A percentile compares a stretch with the other conserved stretches of the same genome.
phyloP scores from a whole-genome alignment of 2,329 filamentous ascomycete genomes.

The Epicoccum nigrum region DNA sequence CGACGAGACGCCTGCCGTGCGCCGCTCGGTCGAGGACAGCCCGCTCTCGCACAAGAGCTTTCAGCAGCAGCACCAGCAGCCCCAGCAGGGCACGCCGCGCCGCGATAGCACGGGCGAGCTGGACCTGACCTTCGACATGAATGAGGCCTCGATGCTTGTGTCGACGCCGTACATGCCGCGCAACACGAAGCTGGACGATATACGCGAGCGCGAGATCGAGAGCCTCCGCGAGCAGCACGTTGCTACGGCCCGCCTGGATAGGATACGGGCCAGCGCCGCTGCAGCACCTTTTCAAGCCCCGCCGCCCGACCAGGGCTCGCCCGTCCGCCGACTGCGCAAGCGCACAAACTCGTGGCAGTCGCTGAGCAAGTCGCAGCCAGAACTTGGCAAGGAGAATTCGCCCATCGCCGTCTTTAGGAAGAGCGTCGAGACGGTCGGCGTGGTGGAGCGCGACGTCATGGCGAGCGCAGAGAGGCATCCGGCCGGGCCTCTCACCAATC shows the following conservation, averaged over 20 bases:
- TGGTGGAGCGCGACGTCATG: constrained; percentile 36
- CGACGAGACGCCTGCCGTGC: constrained; percentile 31
- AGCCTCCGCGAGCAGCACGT: constrained; percentile 44
- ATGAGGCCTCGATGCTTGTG: constrained; percentile 53
- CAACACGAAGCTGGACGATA: constrained; percentile 51
- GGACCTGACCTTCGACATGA: constrained; percentile 53
- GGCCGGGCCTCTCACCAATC: constrained; percentile 36
- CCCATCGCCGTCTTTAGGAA: constrained; percentile 44
- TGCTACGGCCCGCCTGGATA: constrained; percentile 38
- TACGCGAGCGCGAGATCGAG: constrained; percentile 52
- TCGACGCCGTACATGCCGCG: constrained; percentile 55
- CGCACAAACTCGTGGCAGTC: constrained; percentile 40
- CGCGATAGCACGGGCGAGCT: constrained; percentile 31
- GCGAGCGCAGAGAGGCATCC: constrained; percentile 30
- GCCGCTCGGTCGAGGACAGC: constrained; percentile 52
- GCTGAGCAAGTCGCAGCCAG: constrained; percentile 36
- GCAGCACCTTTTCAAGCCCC: constrained; percentile 5
- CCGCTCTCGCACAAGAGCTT: constrained; percentile 48
- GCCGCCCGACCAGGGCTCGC: constrained; percentile 10
- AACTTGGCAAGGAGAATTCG: constrained; percentile 37
- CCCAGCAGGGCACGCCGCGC: constrained; percentile 33
- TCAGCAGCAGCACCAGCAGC: no score
- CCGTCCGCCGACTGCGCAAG: constrained; percentile 26
- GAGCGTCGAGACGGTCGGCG: constrained; percentile 41
- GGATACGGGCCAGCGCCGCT: constrained; percentile 24